These are phyloP conservation scores for Hsuehochloa calcarea DNA, from an alignment of 176 grass and related monocot genomes.

Conservation along the genomic window DNA sequence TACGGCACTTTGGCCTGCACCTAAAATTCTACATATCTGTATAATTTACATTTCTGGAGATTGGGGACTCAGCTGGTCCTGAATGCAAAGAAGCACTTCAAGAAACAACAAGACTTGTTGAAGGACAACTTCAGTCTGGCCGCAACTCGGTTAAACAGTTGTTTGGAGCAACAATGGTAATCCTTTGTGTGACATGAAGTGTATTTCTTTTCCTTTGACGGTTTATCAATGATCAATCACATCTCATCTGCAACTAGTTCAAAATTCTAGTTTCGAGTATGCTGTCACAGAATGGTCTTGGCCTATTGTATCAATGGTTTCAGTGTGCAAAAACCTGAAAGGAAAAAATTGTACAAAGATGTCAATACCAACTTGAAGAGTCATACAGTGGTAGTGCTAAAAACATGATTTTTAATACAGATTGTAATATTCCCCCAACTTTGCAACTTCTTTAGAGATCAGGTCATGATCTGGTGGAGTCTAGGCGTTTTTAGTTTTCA, in stretches of 20 bases:
- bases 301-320: not conserved
- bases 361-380: slow-evolving; percentile 4
- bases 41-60: slow-evolving; percentile 39
- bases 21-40: slow-evolving; percentile 26
- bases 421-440: not conserved
- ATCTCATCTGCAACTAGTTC: not conserved
- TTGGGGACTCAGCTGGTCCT: slow-evolving; percentile 87
- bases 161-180: slow-evolving; percentile 77
- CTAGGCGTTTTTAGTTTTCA: not conserved
- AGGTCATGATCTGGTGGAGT: not conserved
- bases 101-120: slow-evolving; percentile 78
- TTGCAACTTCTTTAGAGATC: slow-evolving; percentile 10
- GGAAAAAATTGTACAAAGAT: not conserved
- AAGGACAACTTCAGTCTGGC: slow-evolving; percentile 61
- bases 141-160: slow-evolving; percentile 56
- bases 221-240: not conserved
- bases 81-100: slow-evolving; percentile 94
- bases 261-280: not conserved
- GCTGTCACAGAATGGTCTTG: not conserved
- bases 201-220: slow-evolving; percentile 26
- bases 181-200: not conserved
- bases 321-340: not conserved
- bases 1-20: not conserved
- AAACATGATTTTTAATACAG: slow-evolving; percentile 5
- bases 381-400: not conserved